Base-by-base conservation (phyloP, 371 early-diverging fungal genomes). In the Entomophthora muscae region DNA sequence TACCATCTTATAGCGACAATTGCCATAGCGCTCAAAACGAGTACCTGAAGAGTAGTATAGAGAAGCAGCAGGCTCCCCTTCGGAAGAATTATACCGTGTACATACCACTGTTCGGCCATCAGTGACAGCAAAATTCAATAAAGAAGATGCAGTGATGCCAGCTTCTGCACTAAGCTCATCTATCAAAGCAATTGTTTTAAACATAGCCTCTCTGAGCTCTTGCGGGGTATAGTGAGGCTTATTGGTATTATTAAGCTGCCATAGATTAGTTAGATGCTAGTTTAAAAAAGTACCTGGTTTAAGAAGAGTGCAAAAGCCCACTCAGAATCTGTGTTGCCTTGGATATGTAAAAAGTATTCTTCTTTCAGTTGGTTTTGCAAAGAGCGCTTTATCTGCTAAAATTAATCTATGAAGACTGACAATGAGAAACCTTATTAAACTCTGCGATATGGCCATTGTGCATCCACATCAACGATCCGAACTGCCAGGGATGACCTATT, bases 51-150 rank as follows among this genome's bases (percentile, higher is more conserved):
- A 90, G 66, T 83, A 90, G 62, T 83, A 90, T 23, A 90, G 70
- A 30, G 89, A 86, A 0, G 88, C 87, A 1, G 85, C 86, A 59
- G 88, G 88, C 61, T 76, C 70, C 1, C 76, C 75, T n/a, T 65
- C 67, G 61, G 82, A 80, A 42, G 77, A 85, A 32, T 84, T 81
- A 63, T 90, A 90, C n/a, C 90, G 73, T 17, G 87, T 79, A 71
- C 89, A 90, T 1, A 90, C 83, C 0, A 90, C 86, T 0, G 83
- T 71, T 65, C 72, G 76, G 2, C 91, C 91, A 68, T 90, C 89
- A 33, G 91, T 88, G 32, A 90, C 88, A n/a, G 89, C 91, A 78
- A 90, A 89, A 68, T 90, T 90, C 61, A 90, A 67, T 55, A 86
- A 65, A 1, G 91, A 89, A 12, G 80, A 72, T 73, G 77, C 81